phyloP scores from a whole-genome alignment of 257 asterid species.

The Apocynum venetum region DNA sequence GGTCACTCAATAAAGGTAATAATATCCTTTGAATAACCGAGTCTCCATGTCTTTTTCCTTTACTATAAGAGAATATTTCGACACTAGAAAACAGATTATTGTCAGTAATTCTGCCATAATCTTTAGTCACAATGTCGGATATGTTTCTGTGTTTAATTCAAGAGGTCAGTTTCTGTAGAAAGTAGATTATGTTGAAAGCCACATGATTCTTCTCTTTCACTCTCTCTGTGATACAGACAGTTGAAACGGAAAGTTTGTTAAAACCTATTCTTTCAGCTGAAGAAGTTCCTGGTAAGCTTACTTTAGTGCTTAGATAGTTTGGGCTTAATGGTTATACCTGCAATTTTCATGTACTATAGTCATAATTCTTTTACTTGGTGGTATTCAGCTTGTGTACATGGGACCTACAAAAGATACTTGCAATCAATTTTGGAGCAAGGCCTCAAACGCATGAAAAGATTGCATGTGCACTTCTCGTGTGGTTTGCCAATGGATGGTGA shows the following conservation, averaged over 20 bases:
- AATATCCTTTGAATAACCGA: slow-evolving; percentile 13
- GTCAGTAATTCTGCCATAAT: neutral
- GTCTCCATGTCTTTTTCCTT: neutral
- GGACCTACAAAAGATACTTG: slow-evolving; percentile 75
- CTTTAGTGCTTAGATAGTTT: slow-evolving; percentile 2
- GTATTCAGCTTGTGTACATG: slow-evolving; percentile 84
- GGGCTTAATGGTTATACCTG: neutral
- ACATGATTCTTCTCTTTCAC: neutral
- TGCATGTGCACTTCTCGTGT: slow-evolving; percentile 88
- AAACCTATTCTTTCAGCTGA: slow-evolving; percentile 72
- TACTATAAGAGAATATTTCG: neutral
- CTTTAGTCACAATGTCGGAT: neutral
- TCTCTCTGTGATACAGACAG: slow-evolving; percentile 43
- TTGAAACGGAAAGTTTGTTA: slow-evolving; percentile 80
- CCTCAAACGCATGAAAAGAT: slow-evolving; percentile 86
- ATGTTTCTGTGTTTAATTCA: neutral
- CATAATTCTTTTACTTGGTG: slow-evolving; percentile 10
- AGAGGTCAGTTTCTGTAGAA: neutral
- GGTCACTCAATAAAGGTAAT: slow-evolving; percentile 78
- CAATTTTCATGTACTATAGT: neutral
- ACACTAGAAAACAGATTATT: neutral
- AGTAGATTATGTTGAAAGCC: neutral
- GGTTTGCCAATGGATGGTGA: slow-evolving; percentile 86
- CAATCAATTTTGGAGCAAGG: slow-evolving; percentile 73
- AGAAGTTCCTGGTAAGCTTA: slow-evolving; percentile 60